A percentile compares a stretch with the other conserved stretches of the same genome.
Conservation (phyloP, 345 rosid species). For the Eutrema heterophyllum region DNA sequence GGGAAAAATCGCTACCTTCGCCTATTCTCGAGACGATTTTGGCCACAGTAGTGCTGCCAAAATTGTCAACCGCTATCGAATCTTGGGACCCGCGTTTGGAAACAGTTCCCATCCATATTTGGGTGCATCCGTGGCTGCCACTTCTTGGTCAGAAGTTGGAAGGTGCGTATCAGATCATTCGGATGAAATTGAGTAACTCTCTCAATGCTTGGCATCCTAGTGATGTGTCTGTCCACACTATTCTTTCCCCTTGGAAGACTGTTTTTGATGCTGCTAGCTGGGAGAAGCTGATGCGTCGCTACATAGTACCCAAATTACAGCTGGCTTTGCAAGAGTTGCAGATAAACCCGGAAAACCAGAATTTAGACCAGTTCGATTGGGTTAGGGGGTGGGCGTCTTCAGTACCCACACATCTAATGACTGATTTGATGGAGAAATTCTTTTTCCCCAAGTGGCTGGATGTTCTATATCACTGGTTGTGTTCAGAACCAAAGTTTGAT, state of each 20-base stretch:
- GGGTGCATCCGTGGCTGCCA: slow-evolving; percentile 98
- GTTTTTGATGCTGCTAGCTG: slow-evolving; percentile 83
- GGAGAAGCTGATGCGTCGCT: slow-evolving; percentile 85
- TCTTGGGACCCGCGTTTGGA: slow-evolving; percentile 83
- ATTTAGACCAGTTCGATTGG: slow-evolving; percentile 70
- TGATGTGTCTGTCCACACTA: slow-evolving; percentile 75
- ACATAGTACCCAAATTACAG: slow-evolving; percentile 90
- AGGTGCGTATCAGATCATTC: slow-evolving; percentile 64
- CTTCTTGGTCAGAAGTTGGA: slow-evolving; percentile 73
- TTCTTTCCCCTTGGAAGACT: slow-evolving; percentile 88
- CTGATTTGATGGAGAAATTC: slow-evolving; percentile 78
- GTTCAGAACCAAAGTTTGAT: slow-evolving; percentile 59
- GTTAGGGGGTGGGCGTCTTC: slow-evolving; percentile 82
- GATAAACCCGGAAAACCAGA: slow-evolving; percentile 73
- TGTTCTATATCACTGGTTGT: slow-evolving; percentile 78
- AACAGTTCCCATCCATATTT: slow-evolving; percentile 76
- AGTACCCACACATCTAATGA: slow-evolving; percentile 82
- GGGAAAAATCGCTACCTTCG: slow-evolving; percentile 72
- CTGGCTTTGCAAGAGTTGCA: slow-evolving; percentile 74
- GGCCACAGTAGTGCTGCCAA: slow-evolving; percentile 65
- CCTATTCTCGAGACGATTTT: slow-evolving; percentile 56
- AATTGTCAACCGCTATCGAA: slow-evolving; percentile 70
- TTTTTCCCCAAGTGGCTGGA: slow-evolving; percentile 88
- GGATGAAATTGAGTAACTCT: slow-evolving; percentile 69
- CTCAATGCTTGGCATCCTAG: slow-evolving; percentile 91